Conservation (phyloP, 148 eudicot genomes). For the Spergularia marina region DNA sequence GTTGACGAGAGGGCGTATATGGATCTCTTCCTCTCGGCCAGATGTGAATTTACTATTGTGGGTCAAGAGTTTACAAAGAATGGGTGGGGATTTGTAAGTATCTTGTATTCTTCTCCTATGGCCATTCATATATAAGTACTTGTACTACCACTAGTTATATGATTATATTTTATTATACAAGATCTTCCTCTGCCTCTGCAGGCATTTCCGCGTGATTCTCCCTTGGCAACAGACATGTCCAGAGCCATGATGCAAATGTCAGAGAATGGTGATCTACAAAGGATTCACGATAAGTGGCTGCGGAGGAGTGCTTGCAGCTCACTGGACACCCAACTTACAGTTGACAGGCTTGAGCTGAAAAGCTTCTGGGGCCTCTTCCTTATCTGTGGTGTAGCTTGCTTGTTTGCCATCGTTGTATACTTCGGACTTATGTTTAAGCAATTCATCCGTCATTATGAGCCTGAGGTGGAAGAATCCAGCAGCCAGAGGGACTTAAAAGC, state of each 20-base stretch:
- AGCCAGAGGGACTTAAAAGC: conserved; percentile 16
- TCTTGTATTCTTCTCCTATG: not conserved
- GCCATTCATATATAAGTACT: not conserved
- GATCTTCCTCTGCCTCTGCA: conserved; percentile 22
- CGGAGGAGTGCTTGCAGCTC: conserved; percentile 61
- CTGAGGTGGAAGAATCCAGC: conserved; percentile 2
- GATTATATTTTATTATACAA: not conserved
- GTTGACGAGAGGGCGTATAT: conserved; percentile 62
- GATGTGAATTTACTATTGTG: conserved; percentile 64
- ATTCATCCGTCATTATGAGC: conserved; percentile 36
- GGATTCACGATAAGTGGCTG: conserved; percentile 81
- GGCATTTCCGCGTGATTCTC: conserved; percentile 81
- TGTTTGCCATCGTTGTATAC: conserved; percentile 47
- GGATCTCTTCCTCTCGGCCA: conserved; percentile 64
- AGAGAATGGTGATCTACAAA: conserved; percentile 68
- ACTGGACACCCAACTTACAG: conserved; percentile 44
- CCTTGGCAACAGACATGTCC: conserved; percentile 68
- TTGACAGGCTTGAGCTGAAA: conserved; percentile 48
- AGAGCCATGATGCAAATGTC: conserved; percentile 66
- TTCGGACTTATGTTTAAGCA: conserved; percentile 39
- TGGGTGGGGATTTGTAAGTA: conserved; percentile 87
- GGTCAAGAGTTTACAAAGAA: conserved; percentile 66
- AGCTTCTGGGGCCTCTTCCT: conserved; percentile 89
- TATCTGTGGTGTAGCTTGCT: conserved; percentile 57
- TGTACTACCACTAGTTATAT: too few relatives aligned